These are phyloP conservation scores for Fusarium temperatum DNA, from an alignment of 2,329 filamentous ascomycete genomes.

Conservation along the genomic window DNA sequence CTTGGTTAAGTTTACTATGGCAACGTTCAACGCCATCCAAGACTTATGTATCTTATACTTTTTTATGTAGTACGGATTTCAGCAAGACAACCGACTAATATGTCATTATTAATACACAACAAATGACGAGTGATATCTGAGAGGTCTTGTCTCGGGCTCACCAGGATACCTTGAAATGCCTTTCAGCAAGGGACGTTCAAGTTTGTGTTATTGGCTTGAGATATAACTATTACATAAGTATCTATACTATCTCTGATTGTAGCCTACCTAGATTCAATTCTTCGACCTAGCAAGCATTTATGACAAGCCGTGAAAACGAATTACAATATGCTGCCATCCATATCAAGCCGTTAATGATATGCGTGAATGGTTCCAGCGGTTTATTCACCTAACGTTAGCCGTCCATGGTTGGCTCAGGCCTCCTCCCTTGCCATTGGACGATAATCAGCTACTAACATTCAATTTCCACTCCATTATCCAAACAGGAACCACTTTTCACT, in stretches of 20 bases:
- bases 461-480: conserved; percentile 12
- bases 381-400: not conserved
- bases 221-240: not conserved
- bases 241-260: not conserved
- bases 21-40: not conserved
- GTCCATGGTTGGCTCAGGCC: not conserved
- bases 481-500: conserved; percentile 21
- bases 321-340: not conserved
- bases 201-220: not conserved
- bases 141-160: not conserved
- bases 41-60: not conserved
- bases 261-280: not conserved
- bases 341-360: not conserved
- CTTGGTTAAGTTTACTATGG: not conserved
- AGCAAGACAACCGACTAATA: not conserved
- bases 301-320: not conserved
- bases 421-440: conserved; percentile 1
- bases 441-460: conserved; percentile 1
- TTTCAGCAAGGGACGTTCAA: not conserved
- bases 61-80: not conserved
- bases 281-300: no score
- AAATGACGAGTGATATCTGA: not conserved
- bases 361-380: not conserved
- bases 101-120: not conserved
- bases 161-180: not conserved